Evolutionary conservation across 2,329 filamentous ascomycete genomes (phyloP), one percentile per base, ranked within the genome.

Genomic region (Cadophora gregata): DNA sequence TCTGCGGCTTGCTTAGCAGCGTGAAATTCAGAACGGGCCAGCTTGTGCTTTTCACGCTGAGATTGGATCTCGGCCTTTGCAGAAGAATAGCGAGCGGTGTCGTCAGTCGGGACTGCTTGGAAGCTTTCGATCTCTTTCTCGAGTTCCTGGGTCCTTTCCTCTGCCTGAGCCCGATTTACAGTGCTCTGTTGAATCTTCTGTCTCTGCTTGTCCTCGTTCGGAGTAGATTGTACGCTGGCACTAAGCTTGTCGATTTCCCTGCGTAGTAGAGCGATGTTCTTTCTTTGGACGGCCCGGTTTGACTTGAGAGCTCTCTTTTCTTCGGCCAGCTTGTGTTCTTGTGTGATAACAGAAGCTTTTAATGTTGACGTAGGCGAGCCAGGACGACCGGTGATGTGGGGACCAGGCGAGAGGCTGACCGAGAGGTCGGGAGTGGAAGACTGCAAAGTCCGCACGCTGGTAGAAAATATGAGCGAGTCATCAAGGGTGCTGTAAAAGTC

Each of bases 301-400:
- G 86, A 85, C 80, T 92, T 93, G 72, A 92, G 85, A 62, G 87
- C 86, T 67, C 86, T 84, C 72, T 88, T 89, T 74, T 90, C 88
- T 68, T 93, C 90, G 27, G 85, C 82, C 36, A 93, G 82, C 77
- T 90, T 92, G 66, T 85, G 83, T 75, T 93, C 90, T 59, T 90
- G 87, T 12, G 89, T 87, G 56, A 87, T 87, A 72, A 94, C 93
- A 1, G 91, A 93, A 33, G 90, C 91, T 77, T 88, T 89, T 47
- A 95, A 83, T 1, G 91, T 94, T 10, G 90, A 92, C 10, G 88
- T 88, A 2, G 92, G 92, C 14, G 91, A 94, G 69, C 92, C 90
- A 29, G 91, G 91, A 59, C 90, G 88, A 38, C 91, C 84, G 21
- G 86, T 85, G 66, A 88, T 85, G 74, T 89, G 88, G 29, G 79